Evolutionary conservation across 306 rosid genomes (phyloP), one percentile per base, ranked within the genome.

Genomic region (Prunus mongolica): DNA sequence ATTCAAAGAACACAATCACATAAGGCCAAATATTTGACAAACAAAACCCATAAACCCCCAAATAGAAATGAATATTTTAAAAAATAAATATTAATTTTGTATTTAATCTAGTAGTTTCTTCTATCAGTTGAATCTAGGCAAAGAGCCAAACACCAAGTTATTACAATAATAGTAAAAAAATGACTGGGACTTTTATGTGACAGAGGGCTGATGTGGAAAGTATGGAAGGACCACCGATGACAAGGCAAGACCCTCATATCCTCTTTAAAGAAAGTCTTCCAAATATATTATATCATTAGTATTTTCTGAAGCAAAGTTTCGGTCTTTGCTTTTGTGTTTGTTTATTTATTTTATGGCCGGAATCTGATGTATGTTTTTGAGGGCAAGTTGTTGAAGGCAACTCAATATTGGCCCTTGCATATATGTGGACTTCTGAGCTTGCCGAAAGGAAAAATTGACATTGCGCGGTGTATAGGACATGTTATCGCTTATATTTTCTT

Each of bases 171-270:
- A 44, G 11, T 44, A 22, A 24, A 32, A 10, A 10, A 18, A 5
- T 45, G 56, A 57, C 49, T 16, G 32, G 57, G 51, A 49, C 28
- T 27, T 44, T 14, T 5, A 12, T 34, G 71, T 41, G 69, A 73
- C 58, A 73, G 61, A 57, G 12, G 20, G 2, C 13, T 25, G 77
- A 73, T 61, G 68, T 45, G 77, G 65, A 60, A 45, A 58, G 56
- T 25, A 27, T 5, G 69, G 68, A 46, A 44, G 77, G 68, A 13
- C 77, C 77, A 73, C 57, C 9, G 1, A 9, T 25, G 77, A 72
- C 24, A 24, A 58, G 4, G 67, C 52, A 57, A 44, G 55, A 27
- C 38, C 38, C 19, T 16, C 2, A 18, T 14, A 7, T 55, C 18
- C 16, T 38, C 76, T 54, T 28, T 20, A 32, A 30, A 54, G 8